phyloP scores from a whole-genome alignment of 768 basidiomycete genomes.

The Termitomyces sp. region DNA sequence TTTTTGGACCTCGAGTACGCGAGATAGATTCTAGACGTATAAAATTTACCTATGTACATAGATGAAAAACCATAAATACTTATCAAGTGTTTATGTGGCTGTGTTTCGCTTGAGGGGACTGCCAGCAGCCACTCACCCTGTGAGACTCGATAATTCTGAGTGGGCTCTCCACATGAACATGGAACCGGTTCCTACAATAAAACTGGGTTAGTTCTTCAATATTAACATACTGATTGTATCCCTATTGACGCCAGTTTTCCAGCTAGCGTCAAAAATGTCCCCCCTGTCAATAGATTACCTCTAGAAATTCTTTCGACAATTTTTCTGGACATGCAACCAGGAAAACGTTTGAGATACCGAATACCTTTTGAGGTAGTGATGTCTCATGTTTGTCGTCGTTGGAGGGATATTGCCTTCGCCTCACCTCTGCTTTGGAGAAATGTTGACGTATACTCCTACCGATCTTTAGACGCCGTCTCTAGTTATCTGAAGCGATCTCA shows the following conservation, averaged over 20 bases:
- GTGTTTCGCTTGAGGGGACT: too few relatives aligned
- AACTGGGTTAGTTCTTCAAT: background rate
- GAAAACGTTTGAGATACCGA: slow-evolving; percentile 14
- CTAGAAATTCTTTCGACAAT: slow-evolving; percentile 26
- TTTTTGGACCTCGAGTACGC: background rate
- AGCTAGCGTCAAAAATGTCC: background rate
- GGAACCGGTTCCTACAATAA: background rate
- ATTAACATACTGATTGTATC: background rate
- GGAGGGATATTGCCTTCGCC: slow-evolving; percentile 31
- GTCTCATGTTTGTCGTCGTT: slow-evolving; percentile 37
- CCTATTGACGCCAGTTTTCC: background rate
- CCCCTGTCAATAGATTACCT: slow-evolving; percentile 18
- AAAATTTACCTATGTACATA: too few relatives aligned
- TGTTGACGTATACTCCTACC: slow-evolving; percentile 24
- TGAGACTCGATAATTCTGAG: background rate
- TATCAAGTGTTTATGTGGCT: too few relatives aligned
- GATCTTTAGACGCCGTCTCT: slow-evolving; percentile 18
- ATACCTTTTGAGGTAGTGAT: slow-evolving; percentile 31
- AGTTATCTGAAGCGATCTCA: slow-evolving; percentile 27
- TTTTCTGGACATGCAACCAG: slow-evolving; percentile 19
- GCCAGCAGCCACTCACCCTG: too few relatives aligned
- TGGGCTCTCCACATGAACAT: background rate
- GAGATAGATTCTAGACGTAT: background rate
- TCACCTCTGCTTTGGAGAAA: slow-evolving; percentile 35
- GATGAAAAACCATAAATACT: too few relatives aligned